phyloP scores from a whole-genome alignment of 2,329 filamentous ascomycete species.

The Proliferodiscus dingleyae region DNA sequence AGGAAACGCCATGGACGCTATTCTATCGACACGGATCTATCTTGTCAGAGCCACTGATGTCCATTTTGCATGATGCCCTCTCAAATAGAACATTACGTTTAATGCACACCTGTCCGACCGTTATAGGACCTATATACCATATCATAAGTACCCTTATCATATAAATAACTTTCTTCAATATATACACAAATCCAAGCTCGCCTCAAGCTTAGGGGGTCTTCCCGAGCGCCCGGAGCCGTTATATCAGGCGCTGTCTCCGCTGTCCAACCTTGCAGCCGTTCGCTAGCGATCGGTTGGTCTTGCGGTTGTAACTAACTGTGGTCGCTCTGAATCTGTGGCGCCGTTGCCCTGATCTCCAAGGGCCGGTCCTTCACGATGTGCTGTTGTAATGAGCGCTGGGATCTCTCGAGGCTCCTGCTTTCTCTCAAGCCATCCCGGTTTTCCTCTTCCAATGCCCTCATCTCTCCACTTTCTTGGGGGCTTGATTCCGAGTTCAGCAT shows the following conservation, averaged over 20 bases:
- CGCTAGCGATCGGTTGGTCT: neutral
- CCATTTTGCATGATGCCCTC: neutral
- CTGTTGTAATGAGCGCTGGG: slow-evolving; percentile 20
- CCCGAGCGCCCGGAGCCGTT: too few relatives aligned
- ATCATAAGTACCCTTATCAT: neutral
- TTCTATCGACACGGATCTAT: neutral
- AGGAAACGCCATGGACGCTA: neutral
- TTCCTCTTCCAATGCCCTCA: slow-evolving; percentile 29
- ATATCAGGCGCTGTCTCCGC: too few relatives aligned
- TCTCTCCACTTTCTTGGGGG: slow-evolving; percentile 56
- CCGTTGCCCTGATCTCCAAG: neutral
- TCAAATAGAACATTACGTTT: neutral
- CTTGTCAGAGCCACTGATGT: neutral
- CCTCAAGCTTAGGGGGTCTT: too few relatives aligned
- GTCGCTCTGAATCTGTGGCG: neutral
- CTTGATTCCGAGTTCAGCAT: slow-evolving; percentile 57
- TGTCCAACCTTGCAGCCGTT: too few relatives aligned
- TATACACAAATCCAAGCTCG: neutral
- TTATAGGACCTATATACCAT: neutral
- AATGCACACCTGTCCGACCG: neutral
- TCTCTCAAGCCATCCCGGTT: slow-evolving; percentile 20
- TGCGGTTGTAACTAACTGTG: slow-evolving; percentile 7
- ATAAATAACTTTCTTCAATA: neutral
- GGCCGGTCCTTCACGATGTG: slow-evolving; percentile 9
- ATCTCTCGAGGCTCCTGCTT: neutral